A percentile compares a stretch with the other conserved stretches of the same genome.
phyloP scores from a whole-genome alignment of 2,329 filamentous ascomycete genomes.

The Aureobasidium sp. region DNA sequence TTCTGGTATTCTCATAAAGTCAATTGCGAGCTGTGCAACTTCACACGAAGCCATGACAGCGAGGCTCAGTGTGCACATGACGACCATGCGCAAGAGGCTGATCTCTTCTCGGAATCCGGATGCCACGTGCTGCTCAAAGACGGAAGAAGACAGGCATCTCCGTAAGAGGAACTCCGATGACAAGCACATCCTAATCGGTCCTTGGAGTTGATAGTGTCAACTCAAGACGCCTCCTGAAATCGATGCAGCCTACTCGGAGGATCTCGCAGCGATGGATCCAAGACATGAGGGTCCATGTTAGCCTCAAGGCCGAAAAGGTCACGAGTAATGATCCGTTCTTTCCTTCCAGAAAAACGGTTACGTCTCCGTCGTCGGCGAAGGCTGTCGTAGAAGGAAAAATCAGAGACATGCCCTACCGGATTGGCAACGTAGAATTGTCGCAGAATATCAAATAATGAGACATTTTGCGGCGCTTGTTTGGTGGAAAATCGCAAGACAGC shows the following conservation, averaged over 20 bases:
- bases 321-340: neutral
- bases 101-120: neutral
- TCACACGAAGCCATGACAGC: neutral
- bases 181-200: slow-evolving; percentile 8
- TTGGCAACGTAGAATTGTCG: slow-evolving; percentile 12
- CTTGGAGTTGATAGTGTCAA: neutral
- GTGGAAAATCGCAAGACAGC: neutral
- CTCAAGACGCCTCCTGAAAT: neutral
- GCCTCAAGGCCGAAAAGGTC: neutral
- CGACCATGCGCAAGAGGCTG: neutral
- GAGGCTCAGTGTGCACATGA: slow-evolving; percentile 8
- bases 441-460: slow-evolving; percentile 13
- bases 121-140: neutral
- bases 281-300: neutral
- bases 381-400: neutral
- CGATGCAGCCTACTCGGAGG: neutral
- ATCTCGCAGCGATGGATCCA: neutral
- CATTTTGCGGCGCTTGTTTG: slow-evolving; percentile 3
- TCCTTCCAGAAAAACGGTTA: slow-evolving; percentile 2
- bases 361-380: neutral
- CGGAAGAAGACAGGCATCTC: neutral
- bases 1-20: neutral
- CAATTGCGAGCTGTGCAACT: slow-evolving; percentile 7
- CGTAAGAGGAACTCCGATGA: neutral
- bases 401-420: neutral